Base-by-base conservation (phyloP, 2,329 filamentous ascomycete species). In the Lachnellula arida region DNA sequence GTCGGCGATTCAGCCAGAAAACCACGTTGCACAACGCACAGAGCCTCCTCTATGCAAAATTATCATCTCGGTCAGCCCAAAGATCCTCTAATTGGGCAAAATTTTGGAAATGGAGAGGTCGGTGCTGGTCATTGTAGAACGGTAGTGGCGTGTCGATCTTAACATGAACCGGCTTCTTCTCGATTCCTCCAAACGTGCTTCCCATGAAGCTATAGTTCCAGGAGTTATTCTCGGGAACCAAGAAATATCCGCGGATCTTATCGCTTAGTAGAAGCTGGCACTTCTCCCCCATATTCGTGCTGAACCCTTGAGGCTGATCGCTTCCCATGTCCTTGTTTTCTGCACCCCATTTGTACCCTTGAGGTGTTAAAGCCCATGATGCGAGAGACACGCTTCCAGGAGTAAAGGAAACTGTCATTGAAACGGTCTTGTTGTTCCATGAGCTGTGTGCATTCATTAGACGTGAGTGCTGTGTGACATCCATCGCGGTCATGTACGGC, bases 141-240 rank as follows among this genome's bases (percentile, higher is more conserved):
- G 88, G 80, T 64, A 87, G 74, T 17, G 94, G 94, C 44, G 91
- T 95, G 73, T 97, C 95, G 53, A 99, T 86, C 79, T 94, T 94
- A 66, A 97, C 92, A 65, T 91, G 88, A 44, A 97, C 82, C 3
- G 86, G 81, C 76, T 91, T 90, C 85, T 97, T 97, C 76, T 96
- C 91, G 61, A 96, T 81, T 42, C 86, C 85, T 14, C 87, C 85
- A 70, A 97, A 99, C 0, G 86, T 85, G 63, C 86, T 91, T 54
- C 94, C 94, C 86, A 97, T 91, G 79, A 99, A 99, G 72, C 89
- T 94, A 77, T 97, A 99, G 74, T 99, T 99, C 94, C 94, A 99
- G 59, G 88, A 81, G 60, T 86, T 86, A 53, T 87, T 87, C 68
- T 97, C 92, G 0, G 94, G 94, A 22, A 97, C 91, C 54, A 99